phyloP scores from a whole-genome alignment of 2,329 filamentous ascomycete species.

The Colletotrichum simmondsii region DNA sequence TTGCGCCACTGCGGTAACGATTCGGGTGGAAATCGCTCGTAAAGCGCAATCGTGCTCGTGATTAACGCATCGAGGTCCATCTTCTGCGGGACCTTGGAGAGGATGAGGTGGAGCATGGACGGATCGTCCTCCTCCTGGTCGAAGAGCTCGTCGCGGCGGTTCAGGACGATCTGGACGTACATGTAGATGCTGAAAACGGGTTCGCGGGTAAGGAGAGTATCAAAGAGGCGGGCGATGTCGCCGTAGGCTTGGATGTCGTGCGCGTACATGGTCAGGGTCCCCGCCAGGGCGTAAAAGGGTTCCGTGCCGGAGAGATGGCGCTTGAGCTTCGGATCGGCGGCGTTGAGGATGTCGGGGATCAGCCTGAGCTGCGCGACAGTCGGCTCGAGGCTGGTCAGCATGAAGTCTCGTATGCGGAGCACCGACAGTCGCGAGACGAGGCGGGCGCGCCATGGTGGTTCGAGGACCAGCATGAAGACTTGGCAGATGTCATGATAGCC shows the following conservation, averaged over 20 bases:
- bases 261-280: constrained; percentile 94
- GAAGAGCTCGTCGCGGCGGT: constrained; percentile 85
- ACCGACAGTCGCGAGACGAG: constrained; percentile 85
- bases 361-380: constrained; percentile 88
- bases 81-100: constrained; percentile 86
- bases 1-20: constrained; percentile 75
- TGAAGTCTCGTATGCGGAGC: constrained; percentile 94
- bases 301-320: constrained; percentile 80
- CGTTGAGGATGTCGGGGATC: constrained; percentile 82
- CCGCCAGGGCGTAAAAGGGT: constrained; percentile 93
- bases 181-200: constrained; percentile 92
- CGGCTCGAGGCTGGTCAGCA: constrained; percentile 88
- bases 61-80: constrained; percentile 86
- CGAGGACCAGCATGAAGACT: constrained; percentile 89
- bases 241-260: constrained; percentile 93
- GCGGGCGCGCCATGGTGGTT: constrained; percentile 64
- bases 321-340: constrained; percentile 77
- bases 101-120: constrained; percentile 89
- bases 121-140: constrained; percentile 83
- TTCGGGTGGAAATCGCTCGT: constrained; percentile 76
- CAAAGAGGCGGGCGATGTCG: constrained; percentile 90
- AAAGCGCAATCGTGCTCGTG: constrained; percentile 70
- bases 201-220: constrained; percentile 87
- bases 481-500: constrained; percentile 99
- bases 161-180: constrained; percentile 88